Base-by-base conservation (phyloP, 345 rosid genomes). In the Aurinia saxatilis region DNA sequence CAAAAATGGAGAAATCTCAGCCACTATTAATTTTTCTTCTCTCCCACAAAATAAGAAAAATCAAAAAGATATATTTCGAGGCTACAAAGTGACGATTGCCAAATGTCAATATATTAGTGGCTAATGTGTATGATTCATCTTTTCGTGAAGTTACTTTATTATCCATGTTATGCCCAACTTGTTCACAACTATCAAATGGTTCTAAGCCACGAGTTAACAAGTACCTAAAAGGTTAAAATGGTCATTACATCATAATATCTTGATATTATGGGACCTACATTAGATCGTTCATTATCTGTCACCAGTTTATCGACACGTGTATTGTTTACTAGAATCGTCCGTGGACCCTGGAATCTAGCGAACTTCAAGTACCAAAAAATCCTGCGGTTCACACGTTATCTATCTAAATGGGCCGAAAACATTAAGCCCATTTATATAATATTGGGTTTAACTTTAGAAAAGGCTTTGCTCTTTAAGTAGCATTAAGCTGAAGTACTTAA, bases 1-100 rank as follows among this genome's bases (percentile, higher is more conserved):
- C 44, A 11, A 39, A 7, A 61, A 47, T 48, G 60, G 75, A 60
- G 27, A 63, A 71, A 64, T n/a, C 75, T 71, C 75, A 64, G 75
- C 75, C 75, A 71, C 75, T 63, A 64, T 33, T 7, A 30, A 40
- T 56, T 7, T 0, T 27, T 23, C 8, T 9, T 6, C 14, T 13
- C n/a, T n/a, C n/a, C n/a, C n/a, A n/a, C n/a, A n/a, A n/a, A n/a
- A n/a, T n/a, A n/a, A n/a, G n/a, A n/a, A n/a, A n/a, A n/a, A n/a
- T n/a, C n/a, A n/a, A n/a, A n/a, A 30, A 60, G 54, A 38, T 63
- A 49, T 46, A 52, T 30, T 47, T 63, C 56, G 50, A 61, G 74
- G 68, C 68, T 62, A 62, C 31, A 39, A 47, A 39, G 19, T n/a
- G 45, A 55, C 10, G 1, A 2, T n/a, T 27, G 56, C 41, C 61